Percentiles rank a stretch among this genome's conserved stretches.
phyloP scores from a whole-genome alignment of 2,329 filamentous ascomycete genomes.

The Colletotrichum sp. region DNA sequence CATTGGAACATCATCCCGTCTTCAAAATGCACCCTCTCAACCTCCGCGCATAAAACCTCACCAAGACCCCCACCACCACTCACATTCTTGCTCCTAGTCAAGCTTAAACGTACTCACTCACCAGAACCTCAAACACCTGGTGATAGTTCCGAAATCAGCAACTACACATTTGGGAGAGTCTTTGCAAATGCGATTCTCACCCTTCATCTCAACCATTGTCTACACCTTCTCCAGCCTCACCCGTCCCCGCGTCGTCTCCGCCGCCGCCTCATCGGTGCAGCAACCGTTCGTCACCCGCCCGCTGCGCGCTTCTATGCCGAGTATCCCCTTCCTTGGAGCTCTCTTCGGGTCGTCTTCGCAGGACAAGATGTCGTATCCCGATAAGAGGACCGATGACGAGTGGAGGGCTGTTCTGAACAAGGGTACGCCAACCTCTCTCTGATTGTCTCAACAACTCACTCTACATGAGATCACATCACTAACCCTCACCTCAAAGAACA shows the following conservation, averaged over 20 bases:
- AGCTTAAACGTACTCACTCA: not conserved
- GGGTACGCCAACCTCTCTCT: slow-evolving; percentile 34
- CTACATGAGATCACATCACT: not conserved
- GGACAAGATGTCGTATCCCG: slow-evolving; percentile 75
- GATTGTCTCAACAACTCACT: not conserved
- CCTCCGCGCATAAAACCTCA: not conserved
- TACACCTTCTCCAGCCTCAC: slow-evolving; percentile 53
- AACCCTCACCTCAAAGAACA: slow-evolving; percentile 70
- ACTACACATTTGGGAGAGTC: not conserved
- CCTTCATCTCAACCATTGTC: slow-evolving; percentile 51
- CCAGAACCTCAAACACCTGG: not conserved
- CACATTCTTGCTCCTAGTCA: not conserved
- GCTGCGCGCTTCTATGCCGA: slow-evolving; percentile 69
- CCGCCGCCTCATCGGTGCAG: slow-evolving; percentile 23
- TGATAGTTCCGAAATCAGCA: not conserved
- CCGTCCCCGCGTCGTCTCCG: slow-evolving; percentile 35
- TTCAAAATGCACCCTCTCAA: not conserved
- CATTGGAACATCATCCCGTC: not conserved
- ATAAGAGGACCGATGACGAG: slow-evolving; percentile 80
- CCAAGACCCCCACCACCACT: not conserved
- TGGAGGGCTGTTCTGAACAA: slow-evolving; percentile 85
- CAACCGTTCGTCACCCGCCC: slow-evolving; percentile 27
- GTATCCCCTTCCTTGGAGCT: slow-evolving; percentile 78
- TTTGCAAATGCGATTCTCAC: slow-evolving; percentile 54
- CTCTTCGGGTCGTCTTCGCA: slow-evolving; percentile 72